Base-by-base conservation (phyloP, 257 asterid species). In the Datura wrightii region DNA sequence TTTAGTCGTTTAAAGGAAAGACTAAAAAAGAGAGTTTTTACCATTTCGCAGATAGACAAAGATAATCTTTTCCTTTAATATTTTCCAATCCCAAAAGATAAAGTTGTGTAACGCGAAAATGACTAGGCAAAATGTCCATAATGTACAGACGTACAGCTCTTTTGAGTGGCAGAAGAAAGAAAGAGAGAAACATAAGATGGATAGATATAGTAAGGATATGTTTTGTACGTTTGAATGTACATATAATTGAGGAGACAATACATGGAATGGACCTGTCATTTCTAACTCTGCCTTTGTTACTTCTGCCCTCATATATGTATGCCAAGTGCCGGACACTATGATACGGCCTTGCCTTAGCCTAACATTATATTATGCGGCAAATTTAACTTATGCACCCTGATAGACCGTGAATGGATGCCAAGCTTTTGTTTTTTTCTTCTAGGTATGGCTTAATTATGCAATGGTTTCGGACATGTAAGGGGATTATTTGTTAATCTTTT, bases 161-260 rank as follows among this genome's bases (percentile, higher is more conserved):
- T 39, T 16, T 15, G 19, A 8, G 31, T 78, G 46, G 31, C 34
- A 78, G 63, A 78, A 34, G 44, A 74, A 74, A 74, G 41, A 52
- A n/a, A 70, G 16, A 7, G 71, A 67, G 82, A 78, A 52, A 52
- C 82, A 52, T 31, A 52, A 78, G 31, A 50, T 50, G 39, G 62
- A 76, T 50, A 52, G 46, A 78, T 78, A 50, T 78, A 31, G 62
- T 78, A 50, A 52, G 60, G 82, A 78, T 14, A 31, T 52, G 82
- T 31, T 78, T 72, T 78, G 82, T 50, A 78, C 48, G 7, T 74
- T 11, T 24, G 81, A 74, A 74, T 66, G 76, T 66, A 4, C 81
- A 50, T 48, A 76, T 31, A 78, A 52, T 78, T 46, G 80, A 24
- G 59, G 41, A 72, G 80, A 46, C 80, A n/a, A 69, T 69, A 41